Evolutionary conservation across 2,329 filamentous ascomycete species (phyloP), one percentile per base, ranked within the genome.

Genomic region (Colletotrichum falcatum): DNA sequence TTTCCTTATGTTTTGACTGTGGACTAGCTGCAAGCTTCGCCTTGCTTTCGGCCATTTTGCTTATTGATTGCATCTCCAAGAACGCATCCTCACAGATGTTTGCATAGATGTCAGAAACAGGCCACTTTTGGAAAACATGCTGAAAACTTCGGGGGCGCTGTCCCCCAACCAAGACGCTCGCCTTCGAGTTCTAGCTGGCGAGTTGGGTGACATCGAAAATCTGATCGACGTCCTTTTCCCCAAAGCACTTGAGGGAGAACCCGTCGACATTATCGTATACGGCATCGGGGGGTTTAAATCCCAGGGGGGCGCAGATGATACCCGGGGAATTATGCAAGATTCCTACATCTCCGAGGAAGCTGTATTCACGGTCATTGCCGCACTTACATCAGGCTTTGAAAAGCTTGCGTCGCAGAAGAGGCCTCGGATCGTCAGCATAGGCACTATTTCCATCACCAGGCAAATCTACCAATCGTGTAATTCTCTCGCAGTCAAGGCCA

Each of bases 271-370:
- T 16, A 44, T 69, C 26, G 16, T 59, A 8, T 69, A 54, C 46
- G 66, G 53, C 8, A 53, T 69, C 23, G 51, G 61, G 28, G 65
- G 65, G 8, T 62, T 66, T 51, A 65, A 35, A 39, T 44, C 60
- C 18, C 28, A n/a, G n/a, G 8, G 26, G 8, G 8, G 33, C 20
- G 9, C 28, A 48, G 53, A 18, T 23, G 51, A 23, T 46, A 20
- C 11, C 12, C 26, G 46, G 42, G 62, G 51, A 23, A 6, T 20
- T 14, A 48, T 48, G 28, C 23, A 18, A 20, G 26, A 65, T 26
- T 33, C 37, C 28, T 56, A 65, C 26, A 44, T 65, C 14, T 42
- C 37, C 28, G 51, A 59, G n/a, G 35, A 37, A 12, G 62, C 37
- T 14, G 35, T 59, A 2, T 49, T 23, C 14, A 46, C n/a, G 3